Evolutionary conservation across 2,329 filamentous ascomycete genomes (phyloP), one percentile per base, ranked within the genome.

Genomic region (Gremmenia infestans): DNA sequence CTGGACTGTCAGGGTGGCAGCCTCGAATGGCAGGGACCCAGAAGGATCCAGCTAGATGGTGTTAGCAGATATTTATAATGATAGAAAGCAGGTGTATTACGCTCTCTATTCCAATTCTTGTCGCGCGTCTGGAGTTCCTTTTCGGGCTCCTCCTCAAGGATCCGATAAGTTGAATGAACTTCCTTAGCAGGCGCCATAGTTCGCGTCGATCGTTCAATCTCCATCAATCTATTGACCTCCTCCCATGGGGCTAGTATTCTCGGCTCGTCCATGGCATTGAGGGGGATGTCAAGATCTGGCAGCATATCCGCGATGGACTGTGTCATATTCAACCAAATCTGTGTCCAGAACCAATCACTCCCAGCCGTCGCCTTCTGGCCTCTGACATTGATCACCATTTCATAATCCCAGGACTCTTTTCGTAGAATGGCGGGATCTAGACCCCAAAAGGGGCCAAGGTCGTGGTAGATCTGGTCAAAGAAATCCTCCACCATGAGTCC

Each of bases 221-320:
- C 69, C 15, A 83, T 72, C 53, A 80, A 71, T 17, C 72, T 70
- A 22, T 77, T 71, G 40, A 86, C 75, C 9, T 65, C 73, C 48
- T 85, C 78, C 72, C 77, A 82, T 7, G 80, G 76, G 2, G 82
- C 79, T 32, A 86, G 69, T 19, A 87, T 70, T n/a, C 83, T 75
- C 12, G 83, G 77, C 67, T 87, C 82, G 66, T 86, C 83, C 74
- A 84, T 78, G 51, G 78, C 75, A 65, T 87, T 87, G 70, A 86
- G 79, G 9, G 82, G 78, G 72, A 87, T 83, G 65, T 86, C 82
- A 65, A 87, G 78, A 61, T 87, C 82, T 2, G 83, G 83, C 25
- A 87, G 67, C 51, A 76, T 71, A 19, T 73, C 64, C 40, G 78
- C 77, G 35, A 83, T 78, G 63, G 19, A 70, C 40, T 61, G 42